Evolutionary conservation across 371 early-diverging fungal species (phyloP).

Genomic region (Mycotypha africana): DNA sequence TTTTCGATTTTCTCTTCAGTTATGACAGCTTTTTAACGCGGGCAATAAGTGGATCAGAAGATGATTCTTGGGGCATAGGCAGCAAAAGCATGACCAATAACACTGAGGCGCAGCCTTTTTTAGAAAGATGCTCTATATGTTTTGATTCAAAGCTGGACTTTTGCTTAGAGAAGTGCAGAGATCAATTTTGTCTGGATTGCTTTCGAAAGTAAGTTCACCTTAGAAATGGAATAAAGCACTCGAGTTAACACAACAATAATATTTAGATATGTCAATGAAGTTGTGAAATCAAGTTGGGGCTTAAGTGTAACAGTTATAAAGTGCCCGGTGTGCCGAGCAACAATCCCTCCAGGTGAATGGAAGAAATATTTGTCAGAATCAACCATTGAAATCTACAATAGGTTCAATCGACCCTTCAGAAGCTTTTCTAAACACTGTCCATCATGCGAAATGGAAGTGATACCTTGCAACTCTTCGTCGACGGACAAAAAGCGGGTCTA

Average conservation of each 20-base stretch:
- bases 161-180: conserved; percentile 58
- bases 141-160: conserved; percentile 62
- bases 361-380: conserved; percentile 37
- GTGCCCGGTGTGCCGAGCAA: conserved; percentile 54
- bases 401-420: conserved; percentile 60
- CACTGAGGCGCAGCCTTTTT: too few species aligned
- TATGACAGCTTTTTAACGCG: too few species aligned
- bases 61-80: too few species aligned
- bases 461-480: conserved; percentile 27
- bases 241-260: too few species aligned
- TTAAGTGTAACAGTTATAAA: conserved; percentile 57
- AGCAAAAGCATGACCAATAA: neutral
- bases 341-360: conserved; percentile 58
- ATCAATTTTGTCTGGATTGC: conserved; percentile 63
- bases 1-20: too few species aligned
- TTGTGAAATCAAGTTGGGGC: conserved; percentile 66
- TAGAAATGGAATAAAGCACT: neutral
- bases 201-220: conserved; percentile 48
- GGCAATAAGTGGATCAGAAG: too few species aligned
- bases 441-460: conserved; percentile 53
- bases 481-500: neutral
- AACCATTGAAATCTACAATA: conserved; percentile 45
- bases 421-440: conserved; percentile 58
- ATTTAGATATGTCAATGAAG: conserved; percentile 64
- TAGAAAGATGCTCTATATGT: conserved; percentile 63